These are phyloP conservation scores for Fusarium sp. DNA, from an alignment of 2,329 filamentous ascomycete genomes.

Conservation along the genomic window DNA sequence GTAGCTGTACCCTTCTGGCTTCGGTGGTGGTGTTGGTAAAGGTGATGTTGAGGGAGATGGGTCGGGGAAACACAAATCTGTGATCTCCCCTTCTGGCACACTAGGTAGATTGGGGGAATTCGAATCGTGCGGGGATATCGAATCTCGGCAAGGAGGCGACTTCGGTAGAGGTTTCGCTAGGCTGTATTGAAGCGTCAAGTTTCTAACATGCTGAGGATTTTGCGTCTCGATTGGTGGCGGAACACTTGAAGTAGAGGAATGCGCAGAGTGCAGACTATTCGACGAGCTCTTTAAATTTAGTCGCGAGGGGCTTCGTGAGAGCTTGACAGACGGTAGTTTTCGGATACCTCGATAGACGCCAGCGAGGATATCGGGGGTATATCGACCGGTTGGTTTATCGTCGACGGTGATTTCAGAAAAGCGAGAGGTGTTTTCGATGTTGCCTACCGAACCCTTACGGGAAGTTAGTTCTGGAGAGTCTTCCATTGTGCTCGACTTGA, in stretches of 20 bases:
- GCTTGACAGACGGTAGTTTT: constrained; percentile 58
- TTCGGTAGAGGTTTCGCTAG: constrained; percentile 68
- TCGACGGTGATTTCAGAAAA: constrained; percentile 60
- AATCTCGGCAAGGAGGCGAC: constrained; percentile 54
- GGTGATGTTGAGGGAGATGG: constrained; percentile 23
- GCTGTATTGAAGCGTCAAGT: constrained; percentile 65
- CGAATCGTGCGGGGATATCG: constrained; percentile 49
- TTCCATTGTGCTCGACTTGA: constrained; percentile 41
- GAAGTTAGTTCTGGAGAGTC: constrained; percentile 48
- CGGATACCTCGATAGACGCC: constrained; percentile 64
- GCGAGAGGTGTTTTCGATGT: constrained; percentile 49
- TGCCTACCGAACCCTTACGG: constrained; percentile 45
- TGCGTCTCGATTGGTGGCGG: constrained; percentile 34
- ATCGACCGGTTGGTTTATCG: constrained; percentile 50
- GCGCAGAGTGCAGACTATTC: constrained; percentile 28
- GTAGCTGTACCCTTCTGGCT: constrained; percentile 53
- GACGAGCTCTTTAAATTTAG: constrained; percentile 51
- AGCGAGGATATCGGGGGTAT: constrained; percentile 60
- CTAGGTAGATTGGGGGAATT: constrained; percentile 41
- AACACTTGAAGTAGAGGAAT: constrained; percentile 36
- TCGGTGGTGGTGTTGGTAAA: constrained; percentile 25
- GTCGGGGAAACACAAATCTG: constrained; percentile 43
- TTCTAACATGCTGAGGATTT: constrained; percentile 61
- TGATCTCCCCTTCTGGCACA: constrained; percentile 48
- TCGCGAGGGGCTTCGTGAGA: constrained; percentile 59